Percentiles rank a stretch among this genome's conserved stretches.
Evolutionary conservation across 1,139 yeast species (phyloP).

Genomic region (Candida sp.): DNA sequence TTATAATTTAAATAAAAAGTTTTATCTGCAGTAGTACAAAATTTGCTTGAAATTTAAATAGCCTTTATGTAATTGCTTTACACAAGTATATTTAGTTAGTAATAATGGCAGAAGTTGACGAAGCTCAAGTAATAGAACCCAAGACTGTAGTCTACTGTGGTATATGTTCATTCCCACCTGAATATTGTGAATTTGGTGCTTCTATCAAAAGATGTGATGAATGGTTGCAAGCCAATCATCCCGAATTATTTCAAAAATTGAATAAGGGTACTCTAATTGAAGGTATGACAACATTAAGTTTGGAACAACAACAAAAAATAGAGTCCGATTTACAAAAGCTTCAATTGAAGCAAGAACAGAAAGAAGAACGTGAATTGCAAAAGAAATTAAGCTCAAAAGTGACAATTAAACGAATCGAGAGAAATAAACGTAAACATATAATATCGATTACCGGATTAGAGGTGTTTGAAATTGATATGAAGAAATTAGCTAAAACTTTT

Average conservation of each 20-base stretch:
- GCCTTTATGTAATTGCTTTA: neutral
- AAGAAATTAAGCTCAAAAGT: constrained; percentile 80
- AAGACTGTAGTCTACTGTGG: constrained; percentile 67
- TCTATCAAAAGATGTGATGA: constrained; percentile 77
- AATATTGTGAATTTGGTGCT: constrained; percentile 92
- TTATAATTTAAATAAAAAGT: neutral
- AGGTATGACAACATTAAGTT: constrained; percentile 51
- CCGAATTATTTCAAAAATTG: constrained; percentile 53
- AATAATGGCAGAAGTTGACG: constrained; percentile 28
- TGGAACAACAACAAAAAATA: constrained; percentile 80
- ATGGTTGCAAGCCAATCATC: constrained; percentile 67
- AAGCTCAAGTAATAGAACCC: constrained; percentile 19
- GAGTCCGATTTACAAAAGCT: constrained; percentile 79
- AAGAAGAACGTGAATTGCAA: constrained; percentile 80
- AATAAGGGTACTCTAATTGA: constrained; percentile 59
- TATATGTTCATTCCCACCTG: constrained; percentile 85
- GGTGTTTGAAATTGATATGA: constrained; percentile 84
- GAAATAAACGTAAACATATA: constrained; percentile 87
- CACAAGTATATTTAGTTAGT: neutral
- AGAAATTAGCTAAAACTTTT: constrained; percentile 87
- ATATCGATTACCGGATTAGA: constrained; percentile 87
- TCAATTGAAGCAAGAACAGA: constrained; percentile 87
- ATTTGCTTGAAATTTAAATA: neutral
- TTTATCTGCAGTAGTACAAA: neutral
- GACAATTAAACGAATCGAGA: constrained; percentile 78